phyloP scores from a whole-genome alignment of 2,329 filamentous ascomycete species.

The Fusarium avenaceum region DNA sequence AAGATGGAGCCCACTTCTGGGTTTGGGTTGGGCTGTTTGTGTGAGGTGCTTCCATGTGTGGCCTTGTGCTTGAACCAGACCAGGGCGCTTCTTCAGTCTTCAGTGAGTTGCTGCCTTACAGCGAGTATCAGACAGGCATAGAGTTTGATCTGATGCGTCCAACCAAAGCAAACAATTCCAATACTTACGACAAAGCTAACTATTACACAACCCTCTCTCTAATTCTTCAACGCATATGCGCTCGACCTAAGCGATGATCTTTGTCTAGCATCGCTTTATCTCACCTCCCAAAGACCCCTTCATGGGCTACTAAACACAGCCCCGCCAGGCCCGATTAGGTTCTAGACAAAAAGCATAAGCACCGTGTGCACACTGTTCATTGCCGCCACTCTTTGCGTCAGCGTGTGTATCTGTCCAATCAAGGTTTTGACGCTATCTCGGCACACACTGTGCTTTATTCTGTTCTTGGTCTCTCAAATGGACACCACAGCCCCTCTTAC shows the following conservation, averaged over 20 bases:
- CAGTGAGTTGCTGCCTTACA: constrained; percentile 18
- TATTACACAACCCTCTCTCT: no score
- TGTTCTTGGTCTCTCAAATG: constrained; percentile 7
- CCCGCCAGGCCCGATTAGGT: constrained; percentile 9
- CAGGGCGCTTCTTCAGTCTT: background rate
- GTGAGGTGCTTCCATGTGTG: constrained; percentile 9
- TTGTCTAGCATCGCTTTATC: constrained; percentile 15
- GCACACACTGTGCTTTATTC: constrained; percentile 26
- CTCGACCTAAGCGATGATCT: background rate
- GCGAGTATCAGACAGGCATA: background rate
- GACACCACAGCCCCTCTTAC: constrained; percentile 34
- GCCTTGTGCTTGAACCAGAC: no score
- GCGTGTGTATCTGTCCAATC: constrained; percentile 17
- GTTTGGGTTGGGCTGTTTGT: constrained; percentile 11
- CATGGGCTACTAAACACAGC: background rate
- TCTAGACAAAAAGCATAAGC: constrained; percentile 14
- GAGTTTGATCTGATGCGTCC: no score
- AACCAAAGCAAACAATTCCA: background rate
- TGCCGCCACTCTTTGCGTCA: constrained; percentile 5
- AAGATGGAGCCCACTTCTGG: constrained; percentile 30
- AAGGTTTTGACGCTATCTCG: background rate
- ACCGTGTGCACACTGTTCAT: constrained; percentile 30
- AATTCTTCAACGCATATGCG: background rate
- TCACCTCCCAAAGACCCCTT: constrained; percentile 24
- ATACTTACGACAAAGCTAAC: background rate